Percentiles rank a stretch among this genome's conserved stretches.
Conservation (phyloP, 2,329 filamentous ascomycete species). For the Neonectria sp. region DNA sequence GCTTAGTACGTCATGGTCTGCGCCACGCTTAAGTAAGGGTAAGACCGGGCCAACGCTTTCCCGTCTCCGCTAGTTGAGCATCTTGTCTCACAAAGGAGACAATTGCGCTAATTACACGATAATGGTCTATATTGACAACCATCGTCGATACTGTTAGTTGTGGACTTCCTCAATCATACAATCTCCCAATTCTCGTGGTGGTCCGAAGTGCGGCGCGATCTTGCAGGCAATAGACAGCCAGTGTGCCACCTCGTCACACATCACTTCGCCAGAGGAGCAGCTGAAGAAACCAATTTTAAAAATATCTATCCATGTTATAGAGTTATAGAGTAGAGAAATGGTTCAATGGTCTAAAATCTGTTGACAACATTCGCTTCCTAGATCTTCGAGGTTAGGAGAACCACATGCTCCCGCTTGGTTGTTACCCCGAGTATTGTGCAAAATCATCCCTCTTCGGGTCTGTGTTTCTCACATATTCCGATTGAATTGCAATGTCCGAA, state of each 20-base stretch:
- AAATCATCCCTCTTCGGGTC: constrained; percentile 70
- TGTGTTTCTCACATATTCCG: constrained; percentile 72
- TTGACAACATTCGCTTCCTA: not conserved
- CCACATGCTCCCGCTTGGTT: not conserved
- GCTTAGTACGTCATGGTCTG: not conserved
- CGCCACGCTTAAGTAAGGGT: constrained; percentile 10
- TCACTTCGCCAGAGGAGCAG: too few species aligned
- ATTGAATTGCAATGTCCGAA: constrained; percentile 60
- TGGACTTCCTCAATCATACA: not conserved
- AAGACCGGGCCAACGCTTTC: constrained; percentile 34
- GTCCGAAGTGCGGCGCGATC: not conserved
- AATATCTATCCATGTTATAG: not conserved
- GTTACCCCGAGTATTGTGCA: constrained; percentile 48
- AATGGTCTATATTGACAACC: not conserved
- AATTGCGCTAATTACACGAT: not conserved
- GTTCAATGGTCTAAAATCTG: not conserved
- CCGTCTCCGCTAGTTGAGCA: constrained; percentile 21
- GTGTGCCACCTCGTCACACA: too few species aligned
- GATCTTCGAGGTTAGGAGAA: not conserved
- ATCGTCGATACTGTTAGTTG: not conserved
- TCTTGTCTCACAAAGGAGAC: not conserved
- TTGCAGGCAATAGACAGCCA: not conserved
- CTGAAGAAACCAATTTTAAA: not conserved
- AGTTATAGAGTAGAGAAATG: too few species aligned
- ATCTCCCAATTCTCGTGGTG: not conserved